Conservation (phyloP, 495 filamentous ascomycete species). For the Talaromyces ruber region DNA sequence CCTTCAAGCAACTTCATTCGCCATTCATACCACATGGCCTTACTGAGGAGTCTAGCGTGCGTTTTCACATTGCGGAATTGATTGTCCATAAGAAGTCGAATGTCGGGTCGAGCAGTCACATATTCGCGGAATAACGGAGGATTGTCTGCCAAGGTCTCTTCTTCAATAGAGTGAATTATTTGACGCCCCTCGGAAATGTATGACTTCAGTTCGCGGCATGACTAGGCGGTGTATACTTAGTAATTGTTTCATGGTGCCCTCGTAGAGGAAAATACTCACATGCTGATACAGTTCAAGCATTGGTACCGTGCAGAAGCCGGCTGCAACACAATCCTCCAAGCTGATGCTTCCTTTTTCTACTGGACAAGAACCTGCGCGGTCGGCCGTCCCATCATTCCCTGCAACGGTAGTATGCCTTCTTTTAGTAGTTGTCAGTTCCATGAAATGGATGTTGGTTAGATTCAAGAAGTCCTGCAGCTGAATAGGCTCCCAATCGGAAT, state of each 20-base stretch:
- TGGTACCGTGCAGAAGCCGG: slow-evolving; percentile 83
- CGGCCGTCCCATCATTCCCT: slow-evolving; percentile 28
- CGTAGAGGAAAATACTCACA: slow-evolving; percentile 38
- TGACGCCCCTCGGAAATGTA: slow-evolving; percentile 87
- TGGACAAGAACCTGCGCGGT: slow-evolving; percentile 26
- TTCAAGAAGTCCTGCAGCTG: slow-evolving; percentile 89
- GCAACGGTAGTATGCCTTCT: slow-evolving; percentile 74
- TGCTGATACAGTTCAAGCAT: slow-evolving; percentile 93
- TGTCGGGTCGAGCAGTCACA: slow-evolving; percentile 72
- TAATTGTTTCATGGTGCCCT: neutral
- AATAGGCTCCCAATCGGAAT: slow-evolving; percentile 54
- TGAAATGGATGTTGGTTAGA: slow-evolving; percentile 92
- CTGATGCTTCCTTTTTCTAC: slow-evolving; percentile 18
- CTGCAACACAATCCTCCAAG: slow-evolving; percentile 73
- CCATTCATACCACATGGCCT: slow-evolving; percentile 97
- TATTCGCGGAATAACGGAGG: slow-evolving; percentile 90
- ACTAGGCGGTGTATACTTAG: slow-evolving; percentile 42
- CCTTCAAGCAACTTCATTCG: slow-evolving; percentile 83
- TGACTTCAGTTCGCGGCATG: slow-evolving; percentile 87
- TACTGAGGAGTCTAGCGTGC: slow-evolving; percentile 78
- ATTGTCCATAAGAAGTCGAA: slow-evolving; percentile 81
- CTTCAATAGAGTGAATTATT: slow-evolving; percentile 82
- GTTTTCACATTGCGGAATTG: slow-evolving; percentile 97
- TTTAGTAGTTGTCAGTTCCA: slow-evolving; percentile 91
- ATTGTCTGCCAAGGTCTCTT: slow-evolving; percentile 76